A percentile compares a stretch with the other conserved stretches of the same genome.
Evolutionary conservation across 306 rosid species (phyloP).

Genomic region (Astragalus membranaceus): DNA sequence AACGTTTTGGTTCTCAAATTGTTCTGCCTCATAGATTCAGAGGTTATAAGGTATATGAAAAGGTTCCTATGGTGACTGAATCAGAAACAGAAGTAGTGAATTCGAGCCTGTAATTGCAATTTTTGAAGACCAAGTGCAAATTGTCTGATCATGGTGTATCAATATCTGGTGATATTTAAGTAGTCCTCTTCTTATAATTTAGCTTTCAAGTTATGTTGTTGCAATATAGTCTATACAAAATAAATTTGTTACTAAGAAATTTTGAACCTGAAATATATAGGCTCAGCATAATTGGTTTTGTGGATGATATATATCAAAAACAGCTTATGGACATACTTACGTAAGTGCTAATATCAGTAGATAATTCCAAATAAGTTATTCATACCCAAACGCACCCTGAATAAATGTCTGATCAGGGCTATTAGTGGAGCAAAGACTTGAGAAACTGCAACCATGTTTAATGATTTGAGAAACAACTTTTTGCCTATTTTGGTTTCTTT

Average conservation of each 20-base stretch:
- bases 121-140: neutral
- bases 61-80: slow-evolving; percentile 25
- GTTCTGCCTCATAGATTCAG: slow-evolving; percentile 30
- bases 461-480: slow-evolving; percentile 10
- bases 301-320: too few relatives aligned
- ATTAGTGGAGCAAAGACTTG: too few relatives aligned
- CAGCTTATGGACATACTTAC: too few relatives aligned
- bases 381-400: too few relatives aligned
- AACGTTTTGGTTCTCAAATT: slow-evolving; percentile 40
- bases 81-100: slow-evolving; percentile 12
- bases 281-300: neutral
- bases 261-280: neutral
- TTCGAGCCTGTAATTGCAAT: neutral
- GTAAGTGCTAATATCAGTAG: too few relatives aligned
- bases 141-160: too few relatives aligned
- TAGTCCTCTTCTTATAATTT: neutral
- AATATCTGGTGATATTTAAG: neutral
- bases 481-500: neutral
- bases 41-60: slow-evolving; percentile 24
- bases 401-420: too few relatives aligned
- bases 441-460: neutral
- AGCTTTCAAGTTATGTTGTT: neutral
- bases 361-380: too few relatives aligned
- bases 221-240: neutral
- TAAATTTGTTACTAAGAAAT: neutral